These are phyloP conservation scores for Leishmania amazonensis DNA, from an alignment of 208 protist species.

Conservation along the genomic window DNA sequence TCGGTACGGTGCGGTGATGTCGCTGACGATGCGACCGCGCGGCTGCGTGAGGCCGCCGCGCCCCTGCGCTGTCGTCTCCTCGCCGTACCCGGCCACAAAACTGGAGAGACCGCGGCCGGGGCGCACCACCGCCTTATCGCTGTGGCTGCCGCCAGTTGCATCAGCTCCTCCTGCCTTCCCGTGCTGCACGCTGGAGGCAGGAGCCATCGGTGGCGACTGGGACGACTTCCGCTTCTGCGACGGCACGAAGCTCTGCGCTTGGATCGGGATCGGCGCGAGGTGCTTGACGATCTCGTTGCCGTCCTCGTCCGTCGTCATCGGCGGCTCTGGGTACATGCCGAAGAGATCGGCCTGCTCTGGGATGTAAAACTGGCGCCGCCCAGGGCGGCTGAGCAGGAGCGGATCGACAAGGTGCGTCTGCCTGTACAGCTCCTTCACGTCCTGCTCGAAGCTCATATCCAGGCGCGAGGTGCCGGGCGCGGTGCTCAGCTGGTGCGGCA, in stretches of 20 bases:
- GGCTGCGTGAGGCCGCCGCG: constrained; percentile 23
- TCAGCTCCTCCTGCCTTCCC: background rate
- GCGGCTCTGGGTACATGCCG: constrained; percentile 42
- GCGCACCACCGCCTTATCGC: background rate
- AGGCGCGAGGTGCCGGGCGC: constrained; percentile 34
- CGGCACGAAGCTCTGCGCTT: constrained; percentile 18
- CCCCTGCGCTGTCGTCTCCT: constrained; percentile 8
- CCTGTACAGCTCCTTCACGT: constrained; percentile 60
- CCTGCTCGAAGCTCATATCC: constrained; percentile 61
- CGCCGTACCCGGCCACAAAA: constrained; percentile 29
- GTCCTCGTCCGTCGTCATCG: constrained; percentile 31
- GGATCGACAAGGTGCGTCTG: constrained; percentile 66
- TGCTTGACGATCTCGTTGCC: constrained; percentile 23
- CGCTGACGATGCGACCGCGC: constrained; percentile 28
- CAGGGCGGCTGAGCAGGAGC: constrained; percentile 36
- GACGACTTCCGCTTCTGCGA: constrained; percentile 12
- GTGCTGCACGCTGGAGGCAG: background rate
- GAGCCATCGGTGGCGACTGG: background rate
- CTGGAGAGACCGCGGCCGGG: constrained; percentile 17
- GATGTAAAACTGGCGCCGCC: constrained; percentile 47
- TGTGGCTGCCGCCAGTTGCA: background rate
- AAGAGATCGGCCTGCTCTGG: constrained; percentile 48
- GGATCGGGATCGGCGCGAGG: constrained; percentile 16
- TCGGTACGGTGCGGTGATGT: constrained; percentile 33
- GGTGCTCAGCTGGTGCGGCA: constrained; percentile 22